These are phyloP conservation scores for Puccinia sorghi DNA, from an alignment of 1,284 basidiomycete species.

Conservation along the genomic window DNA sequence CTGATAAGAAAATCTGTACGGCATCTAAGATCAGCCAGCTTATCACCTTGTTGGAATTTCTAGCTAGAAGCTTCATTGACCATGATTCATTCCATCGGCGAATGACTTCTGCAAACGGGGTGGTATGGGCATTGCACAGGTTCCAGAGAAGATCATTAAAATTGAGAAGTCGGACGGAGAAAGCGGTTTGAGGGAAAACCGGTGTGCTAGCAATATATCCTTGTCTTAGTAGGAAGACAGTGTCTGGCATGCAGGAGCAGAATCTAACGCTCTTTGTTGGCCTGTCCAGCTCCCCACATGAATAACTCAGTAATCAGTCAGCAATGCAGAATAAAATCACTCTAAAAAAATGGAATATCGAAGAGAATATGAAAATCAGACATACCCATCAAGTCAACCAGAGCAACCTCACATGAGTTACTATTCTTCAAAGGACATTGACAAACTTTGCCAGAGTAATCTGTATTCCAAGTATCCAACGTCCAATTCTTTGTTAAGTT, in stretches of 20 bases:
- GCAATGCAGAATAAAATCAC: too few species aligned
- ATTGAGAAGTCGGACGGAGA: background rate
- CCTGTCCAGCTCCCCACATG: too few species aligned
- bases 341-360: background rate
- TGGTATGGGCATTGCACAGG: background rate
- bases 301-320: too few species aligned
- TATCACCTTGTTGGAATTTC: background rate
- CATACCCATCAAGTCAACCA: background rate
- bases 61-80: background rate
- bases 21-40: background rate
- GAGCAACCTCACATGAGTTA: background rate
- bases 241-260: background rate
- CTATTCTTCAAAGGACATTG: background rate
- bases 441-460: background rate
- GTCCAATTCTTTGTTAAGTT: background rate
- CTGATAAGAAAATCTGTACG: background rate
- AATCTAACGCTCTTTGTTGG: background rate
- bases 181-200: background rate
- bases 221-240: background rate
- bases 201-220: constrained; percentile 1
- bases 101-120: background rate
- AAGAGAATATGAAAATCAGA: background rate
- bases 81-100: background rate
- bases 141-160: constrained; percentile 12
- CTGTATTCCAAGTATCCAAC: background rate